Conservation (phyloP, 2,329 filamentous ascomycete species). For the Cytospora piceicola region DNA sequence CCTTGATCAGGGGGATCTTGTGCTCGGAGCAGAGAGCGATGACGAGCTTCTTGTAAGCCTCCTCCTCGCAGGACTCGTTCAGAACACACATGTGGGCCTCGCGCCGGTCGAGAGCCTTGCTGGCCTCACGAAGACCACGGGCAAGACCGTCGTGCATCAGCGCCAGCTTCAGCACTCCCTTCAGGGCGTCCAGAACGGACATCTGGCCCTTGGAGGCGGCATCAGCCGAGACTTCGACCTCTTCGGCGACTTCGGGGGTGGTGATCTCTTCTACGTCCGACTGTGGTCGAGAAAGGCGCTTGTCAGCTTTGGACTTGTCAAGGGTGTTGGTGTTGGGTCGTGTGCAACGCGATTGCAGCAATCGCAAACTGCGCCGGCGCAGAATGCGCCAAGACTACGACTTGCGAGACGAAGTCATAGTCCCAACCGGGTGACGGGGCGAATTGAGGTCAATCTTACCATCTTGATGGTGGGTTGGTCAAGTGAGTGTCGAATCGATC, state of each 20-base stretch:
- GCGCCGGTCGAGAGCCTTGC: conserved; percentile 97
- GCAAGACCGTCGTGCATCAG: conserved; percentile 99
- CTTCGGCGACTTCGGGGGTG: conserved; percentile 79
- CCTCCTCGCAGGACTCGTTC: conserved; percentile 99
- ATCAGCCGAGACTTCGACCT: conserved; percentile 96
- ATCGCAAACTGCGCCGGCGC: conserved; percentile 12
- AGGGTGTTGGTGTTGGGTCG: conserved; percentile 27
- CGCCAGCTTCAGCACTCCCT: conserved; percentile 97
- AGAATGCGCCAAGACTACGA: conserved; percentile 10
- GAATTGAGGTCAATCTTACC: conserved; percentile 50
- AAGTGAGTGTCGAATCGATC: conserved; percentile 64
- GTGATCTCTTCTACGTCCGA: conserved; percentile 99
- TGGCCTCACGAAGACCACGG: conserved; percentile 96
- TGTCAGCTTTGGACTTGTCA: conserved; percentile 33
- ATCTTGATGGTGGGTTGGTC: conserved; percentile 59
- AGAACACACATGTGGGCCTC: conserved; percentile 99
- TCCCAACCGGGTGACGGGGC: background rate
- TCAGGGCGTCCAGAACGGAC: conserved; percentile 97
- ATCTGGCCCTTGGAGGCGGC: conserved; percentile 87
- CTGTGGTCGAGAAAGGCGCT: conserved; percentile 52
- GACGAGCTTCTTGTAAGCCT: conserved; percentile 99
- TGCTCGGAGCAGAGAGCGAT: conserved; percentile 98
- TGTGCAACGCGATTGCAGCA: conserved; percentile 4
- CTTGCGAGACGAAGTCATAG: background rate
- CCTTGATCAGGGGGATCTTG: conserved; percentile 99